Conservation (phyloP, 2,329 filamentous ascomycete genomes). For the Claviceps fusiformis region DNA sequence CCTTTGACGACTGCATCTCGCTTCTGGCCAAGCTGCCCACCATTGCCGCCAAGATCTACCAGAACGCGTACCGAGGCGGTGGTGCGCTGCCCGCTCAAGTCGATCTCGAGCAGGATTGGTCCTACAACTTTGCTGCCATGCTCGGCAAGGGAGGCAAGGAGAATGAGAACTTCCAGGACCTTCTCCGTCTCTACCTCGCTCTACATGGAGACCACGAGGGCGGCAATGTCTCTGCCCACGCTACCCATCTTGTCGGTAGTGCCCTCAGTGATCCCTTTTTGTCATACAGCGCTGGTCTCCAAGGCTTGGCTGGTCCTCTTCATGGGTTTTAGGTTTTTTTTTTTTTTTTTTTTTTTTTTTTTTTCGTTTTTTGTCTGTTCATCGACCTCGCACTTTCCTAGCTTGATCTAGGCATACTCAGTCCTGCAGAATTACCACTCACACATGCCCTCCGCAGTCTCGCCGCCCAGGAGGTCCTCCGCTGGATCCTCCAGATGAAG, state of each 20-base stretch:
- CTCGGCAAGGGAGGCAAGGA: constrained; percentile 79
- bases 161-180: constrained; percentile 89
- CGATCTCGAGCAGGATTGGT: constrained; percentile 84
- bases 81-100: constrained; percentile 62
- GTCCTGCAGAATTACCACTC: too few species aligned
- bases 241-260: constrained; percentile 89
- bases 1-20: constrained; percentile 88
- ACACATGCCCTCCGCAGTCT: constrained; percentile 37
- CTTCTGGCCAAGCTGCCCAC: constrained; percentile 92
- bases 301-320: constrained; percentile 80
- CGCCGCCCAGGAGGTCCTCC: constrained; percentile 90
- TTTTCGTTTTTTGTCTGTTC: too few species aligned
- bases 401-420: too few species aligned
- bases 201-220: constrained; percentile 97
- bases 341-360: too few species aligned
- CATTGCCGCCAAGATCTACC: constrained; percentile 95
- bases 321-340: too few species aligned
- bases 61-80: constrained; percentile 68
- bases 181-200: constrained; percentile 85
- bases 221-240: constrained; percentile 90
- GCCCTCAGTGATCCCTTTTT: constrained; percentile 92
- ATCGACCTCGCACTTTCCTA: too few species aligned
- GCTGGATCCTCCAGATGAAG: constrained; percentile 96
- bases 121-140: constrained; percentile 96
- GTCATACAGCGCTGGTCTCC: constrained; percentile 88